Percentiles rank a stretch among this genome's conserved stretches.
Conservation (phyloP, 805 yeast genomes). For the Pichia californica region DNA sequence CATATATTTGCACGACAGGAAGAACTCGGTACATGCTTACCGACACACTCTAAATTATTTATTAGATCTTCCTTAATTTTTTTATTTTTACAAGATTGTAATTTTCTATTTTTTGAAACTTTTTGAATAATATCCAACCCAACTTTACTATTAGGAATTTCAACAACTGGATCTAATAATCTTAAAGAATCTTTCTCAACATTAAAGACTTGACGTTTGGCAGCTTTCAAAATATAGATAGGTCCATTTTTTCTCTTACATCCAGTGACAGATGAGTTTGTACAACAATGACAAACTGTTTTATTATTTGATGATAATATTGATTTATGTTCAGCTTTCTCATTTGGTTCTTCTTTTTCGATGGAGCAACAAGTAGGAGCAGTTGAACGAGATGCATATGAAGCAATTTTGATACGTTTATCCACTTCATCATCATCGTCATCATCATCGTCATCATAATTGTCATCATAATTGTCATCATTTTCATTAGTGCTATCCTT, state of each 20-base stretch:
- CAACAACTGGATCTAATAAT: conserved; percentile 29
- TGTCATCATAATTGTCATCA: too few relatives aligned
- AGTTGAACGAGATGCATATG: not conserved
- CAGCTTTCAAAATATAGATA: conserved; percentile 29
- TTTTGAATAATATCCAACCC: conserved; percentile 27
- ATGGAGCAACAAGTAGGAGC: not conserved
- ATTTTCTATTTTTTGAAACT: conserved; percentile 13
- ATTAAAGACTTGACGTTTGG: conserved; percentile 31
- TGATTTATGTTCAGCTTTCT: too few relatives aligned
- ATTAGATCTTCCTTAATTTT: not conserved
- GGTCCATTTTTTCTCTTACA: conserved; percentile 13
- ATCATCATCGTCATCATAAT: too few relatives aligned
- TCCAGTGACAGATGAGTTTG: not conserved
- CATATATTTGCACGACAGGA: not conserved
- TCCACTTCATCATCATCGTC: too few relatives aligned
- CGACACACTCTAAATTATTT: not conserved
- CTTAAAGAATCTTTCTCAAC: conserved; percentile 30
- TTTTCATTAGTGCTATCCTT: too few relatives aligned
- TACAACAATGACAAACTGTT: conserved; percentile 3
- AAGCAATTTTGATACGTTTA: too few relatives aligned
- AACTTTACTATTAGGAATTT: conserved; percentile 27
- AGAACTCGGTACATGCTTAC: not conserved
- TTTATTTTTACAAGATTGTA: conserved; percentile 3
- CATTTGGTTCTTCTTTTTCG: not conserved
- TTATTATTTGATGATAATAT: too few relatives aligned